A percentile compares a stretch with the other conserved stretches of the same genome.
Conservation (phyloP, 2,329 filamentous ascomycete species). For the Sclerotinia spermophila region DNA sequence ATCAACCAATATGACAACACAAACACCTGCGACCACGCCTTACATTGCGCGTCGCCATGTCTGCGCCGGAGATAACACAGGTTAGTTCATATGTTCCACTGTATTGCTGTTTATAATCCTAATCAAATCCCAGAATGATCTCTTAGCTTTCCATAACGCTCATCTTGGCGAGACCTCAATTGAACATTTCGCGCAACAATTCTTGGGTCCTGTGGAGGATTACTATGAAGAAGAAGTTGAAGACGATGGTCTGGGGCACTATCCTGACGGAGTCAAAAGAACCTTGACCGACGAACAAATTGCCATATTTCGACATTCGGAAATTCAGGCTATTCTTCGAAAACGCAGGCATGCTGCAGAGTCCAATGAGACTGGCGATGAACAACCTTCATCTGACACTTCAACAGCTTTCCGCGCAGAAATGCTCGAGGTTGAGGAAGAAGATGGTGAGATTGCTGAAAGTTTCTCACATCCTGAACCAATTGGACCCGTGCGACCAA, state of each 20-base stretch:
- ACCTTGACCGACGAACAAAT: slow-evolving; percentile 91
- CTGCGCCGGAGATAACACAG: slow-evolving; percentile 15
- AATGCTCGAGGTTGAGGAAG: slow-evolving; percentile 21
- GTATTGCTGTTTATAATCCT: background rate
- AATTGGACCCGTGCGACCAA: slow-evolving; percentile 19
- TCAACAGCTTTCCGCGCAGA: background rate
- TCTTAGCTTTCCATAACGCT: slow-evolving; percentile 31
- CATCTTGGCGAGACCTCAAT: slow-evolving; percentile 36
- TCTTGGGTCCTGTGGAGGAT: slow-evolving; percentile 46
- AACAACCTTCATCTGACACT: background rate
- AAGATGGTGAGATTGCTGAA: slow-evolving; percentile 20
- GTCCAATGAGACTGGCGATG: slow-evolving; percentile 20
- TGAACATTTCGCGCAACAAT: slow-evolving; percentile 53
- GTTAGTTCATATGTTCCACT: background rate
- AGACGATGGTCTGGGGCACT: slow-evolving; percentile 74
- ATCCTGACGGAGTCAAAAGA: slow-evolving; percentile 79
- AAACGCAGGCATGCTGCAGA: slow-evolving; percentile 40
- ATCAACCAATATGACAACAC: slow-evolving; percentile 3
- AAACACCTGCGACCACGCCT: background rate
- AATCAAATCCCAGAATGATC: slow-evolving; percentile 28
- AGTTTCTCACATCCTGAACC: slow-evolving; percentile 15
- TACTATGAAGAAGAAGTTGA: slow-evolving; percentile 47
- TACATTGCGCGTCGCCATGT: slow-evolving; percentile 11
- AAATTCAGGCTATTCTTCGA: slow-evolving; percentile 69
- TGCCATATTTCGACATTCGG: slow-evolving; percentile 83